phyloP scores from a whole-genome alignment of 2,329 filamentous ascomycete species.

The Trichophyton simii region DNA sequence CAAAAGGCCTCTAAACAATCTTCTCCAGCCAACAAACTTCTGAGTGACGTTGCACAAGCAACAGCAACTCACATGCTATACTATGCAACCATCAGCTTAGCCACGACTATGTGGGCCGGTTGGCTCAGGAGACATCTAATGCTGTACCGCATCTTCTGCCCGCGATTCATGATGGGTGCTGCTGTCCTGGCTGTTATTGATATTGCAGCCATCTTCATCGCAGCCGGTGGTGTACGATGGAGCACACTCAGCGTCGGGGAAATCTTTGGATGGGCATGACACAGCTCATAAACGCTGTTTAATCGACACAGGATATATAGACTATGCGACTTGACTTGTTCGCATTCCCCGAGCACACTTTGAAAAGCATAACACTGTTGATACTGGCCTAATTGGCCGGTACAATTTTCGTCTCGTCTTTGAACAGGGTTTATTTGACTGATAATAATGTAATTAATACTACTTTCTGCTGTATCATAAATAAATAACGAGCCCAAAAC shows the following conservation, averaged over 20 bases:
- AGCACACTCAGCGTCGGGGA: constrained; percentile 70
- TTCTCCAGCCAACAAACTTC: constrained; percentile 31
- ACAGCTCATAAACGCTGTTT: constrained; percentile 9
- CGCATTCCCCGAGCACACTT: background rate
- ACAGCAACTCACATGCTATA: constrained; percentile 66
- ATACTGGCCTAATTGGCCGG: background rate
- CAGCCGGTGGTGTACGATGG: constrained; percentile 60
- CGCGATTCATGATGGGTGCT: constrained; percentile 75
- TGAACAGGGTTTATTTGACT: background rate
- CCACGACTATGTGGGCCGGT: constrained; percentile 82
- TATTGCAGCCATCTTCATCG: constrained; percentile 55
- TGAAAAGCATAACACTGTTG: background rate
- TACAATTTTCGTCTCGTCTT: background rate
- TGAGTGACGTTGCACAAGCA: constrained; percentile 58
- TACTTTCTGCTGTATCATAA: background rate
- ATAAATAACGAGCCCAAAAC: background rate
- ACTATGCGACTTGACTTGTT: background rate
- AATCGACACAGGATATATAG: background rate
- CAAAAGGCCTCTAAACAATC: constrained; percentile 11
- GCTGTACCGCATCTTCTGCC: constrained; percentile 88
- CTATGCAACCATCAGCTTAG: constrained; percentile 68
- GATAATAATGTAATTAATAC: background rate
- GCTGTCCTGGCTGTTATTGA: constrained; percentile 64
- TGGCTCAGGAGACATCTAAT: constrained; percentile 83
- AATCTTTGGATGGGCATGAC: constrained; percentile 70